Evolutionary conservation across 495 filamentous ascomycete species (phyloP).

Genomic region (Melanomma pulvis-pyrius): DNA sequence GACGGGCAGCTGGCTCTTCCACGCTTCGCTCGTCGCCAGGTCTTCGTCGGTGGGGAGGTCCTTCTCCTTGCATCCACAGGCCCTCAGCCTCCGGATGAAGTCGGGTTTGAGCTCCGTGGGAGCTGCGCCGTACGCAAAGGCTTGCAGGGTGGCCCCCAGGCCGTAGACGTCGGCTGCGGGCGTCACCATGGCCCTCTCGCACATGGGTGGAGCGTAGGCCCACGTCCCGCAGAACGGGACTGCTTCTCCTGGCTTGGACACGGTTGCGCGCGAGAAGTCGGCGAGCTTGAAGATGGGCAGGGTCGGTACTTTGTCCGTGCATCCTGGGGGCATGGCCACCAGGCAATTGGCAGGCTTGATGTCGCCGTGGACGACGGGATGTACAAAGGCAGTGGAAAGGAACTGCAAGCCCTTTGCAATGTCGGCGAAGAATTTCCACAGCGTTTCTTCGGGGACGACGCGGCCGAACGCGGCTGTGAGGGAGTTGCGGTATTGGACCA

Average conservation of each 20-base stretch:
- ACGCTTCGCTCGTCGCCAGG: not conserved
- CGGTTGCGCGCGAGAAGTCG: conserved; percentile 8
- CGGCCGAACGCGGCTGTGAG: too few relatives aligned
- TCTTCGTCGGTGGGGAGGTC: not conserved
- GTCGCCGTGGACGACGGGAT: conserved; percentile 14
- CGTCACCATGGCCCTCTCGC: not conserved
- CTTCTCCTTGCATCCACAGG: too few relatives aligned
- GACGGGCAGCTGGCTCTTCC: not conserved
- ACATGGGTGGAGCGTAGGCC: conserved; percentile 6
- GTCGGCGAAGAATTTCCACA: conserved; percentile 30
- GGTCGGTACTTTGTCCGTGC: not conserved
- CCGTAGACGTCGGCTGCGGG: conserved; percentile 14
- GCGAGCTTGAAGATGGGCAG: conserved; percentile 23
- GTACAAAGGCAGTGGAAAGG: conserved; percentile 1
- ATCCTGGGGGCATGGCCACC: not conserved
- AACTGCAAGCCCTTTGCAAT: conserved; percentile 10
- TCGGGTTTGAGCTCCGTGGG: not conserved
- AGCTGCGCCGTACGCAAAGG: conserved; percentile 1
- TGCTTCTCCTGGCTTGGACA: not conserved
- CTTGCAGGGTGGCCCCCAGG: conserved; percentile 13
- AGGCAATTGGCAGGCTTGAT: conserved; percentile 25
- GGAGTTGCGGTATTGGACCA: not conserved
- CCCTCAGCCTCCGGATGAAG: not conserved
- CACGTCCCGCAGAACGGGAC: not conserved
- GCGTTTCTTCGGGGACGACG: conserved; percentile 14